Evolutionary conservation across 2,329 filamentous ascomycete species (phyloP), one percentile per base, ranked within the genome.

Genomic region (Thermothelomyces thermophilus): DNA sequence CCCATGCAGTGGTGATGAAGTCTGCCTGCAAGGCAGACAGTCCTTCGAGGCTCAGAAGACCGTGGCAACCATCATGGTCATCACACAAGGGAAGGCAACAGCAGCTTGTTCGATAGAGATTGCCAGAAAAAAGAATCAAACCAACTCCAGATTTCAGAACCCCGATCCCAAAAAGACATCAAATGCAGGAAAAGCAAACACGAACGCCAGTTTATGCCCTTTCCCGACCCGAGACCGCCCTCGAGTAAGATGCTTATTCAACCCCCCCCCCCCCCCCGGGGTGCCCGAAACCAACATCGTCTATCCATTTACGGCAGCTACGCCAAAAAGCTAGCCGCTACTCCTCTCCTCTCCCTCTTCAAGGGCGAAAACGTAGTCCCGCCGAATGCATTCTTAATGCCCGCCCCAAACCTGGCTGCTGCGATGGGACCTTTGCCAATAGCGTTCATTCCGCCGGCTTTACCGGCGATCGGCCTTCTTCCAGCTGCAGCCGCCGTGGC

Each of bases 321-420:
- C 47, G 69, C 74, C 51, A 82, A 63, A 58, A 84, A 84, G 60
- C 80, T 84, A 47, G 80, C 80, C 53, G 74, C 73, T 3, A 79
- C 74, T 28, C 80, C 80, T 53, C 82, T 79, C 51, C 77, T 76
- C 44, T 88, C 81, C 62, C 78, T 77, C 69, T 90, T 90, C 52
- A 90, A 68, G 7, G 86, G 86, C 16, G 85, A 89, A 63, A 90
- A 89, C 3, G 73, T 62, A 16, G 68, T 69, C 11, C 72, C 71
- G 30, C 66, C 72, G 55, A 84, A 79, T 0, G 68, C 76, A 61
- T 67, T 73, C 37, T 69, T 64, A n/a, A 64, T 63, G 67, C 65
- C 34, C 41, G 75, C 64, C 1, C 66, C 67, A 22, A 67, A 65
- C 56, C 70, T 69, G 9, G 57, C 58, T 11, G 59, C 52, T 35